Conservation (phyloP, 1,139 yeast genomes). For the Kodamaea sp. region DNA sequence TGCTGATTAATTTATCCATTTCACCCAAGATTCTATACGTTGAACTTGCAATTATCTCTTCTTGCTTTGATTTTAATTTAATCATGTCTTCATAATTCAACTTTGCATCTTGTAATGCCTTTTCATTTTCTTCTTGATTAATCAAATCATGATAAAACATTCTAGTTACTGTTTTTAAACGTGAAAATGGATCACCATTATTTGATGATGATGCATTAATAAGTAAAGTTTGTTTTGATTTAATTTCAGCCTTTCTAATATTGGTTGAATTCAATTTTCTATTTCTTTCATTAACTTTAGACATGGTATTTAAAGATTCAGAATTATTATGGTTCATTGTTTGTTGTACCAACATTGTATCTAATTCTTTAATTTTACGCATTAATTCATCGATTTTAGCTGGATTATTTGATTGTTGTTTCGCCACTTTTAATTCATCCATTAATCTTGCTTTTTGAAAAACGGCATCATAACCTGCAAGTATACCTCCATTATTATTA, state of each 20-base stretch:
- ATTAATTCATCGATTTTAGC: constrained; percentile 52
- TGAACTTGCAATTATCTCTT: constrained; percentile 38
- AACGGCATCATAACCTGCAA: constrained; percentile 63
- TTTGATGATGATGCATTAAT: constrained; percentile 34
- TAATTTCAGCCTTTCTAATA: constrained; percentile 76
- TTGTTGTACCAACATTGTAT: constrained; percentile 26
- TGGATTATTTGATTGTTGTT: constrained; percentile 53
- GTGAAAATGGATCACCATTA: constrained; percentile 81
- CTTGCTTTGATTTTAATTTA: constrained; percentile 37
- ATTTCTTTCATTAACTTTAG: constrained; percentile 75
- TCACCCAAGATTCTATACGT: constrained; percentile 45
- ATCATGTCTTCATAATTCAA: constrained; percentile 32
- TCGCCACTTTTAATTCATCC: constrained; percentile 75
- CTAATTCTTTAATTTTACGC: constrained; percentile 38
- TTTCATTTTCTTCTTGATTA: constrained; percentile 39
- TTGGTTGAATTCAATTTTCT: constrained; percentile 74
- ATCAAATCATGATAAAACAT: constrained; percentile 63
- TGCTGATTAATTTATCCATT: constrained; percentile 39
- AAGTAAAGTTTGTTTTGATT: constrained; percentile 35
- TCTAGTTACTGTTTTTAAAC: constrained; percentile 82
- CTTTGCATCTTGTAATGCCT: constrained; percentile 41
- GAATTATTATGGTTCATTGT: constrained; percentile 20
- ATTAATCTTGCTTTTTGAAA: constrained; percentile 67
- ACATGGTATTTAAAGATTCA: constrained; percentile 38
- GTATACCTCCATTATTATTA: constrained; percentile 37